A percentile compares a stretch with the other conserved stretches of the same genome.
These are phyloP conservation scores for Veloporphyrellus conicus DNA, from an alignment of 1,284 basidiomycete species.

Conservation along the genomic window DNA sequence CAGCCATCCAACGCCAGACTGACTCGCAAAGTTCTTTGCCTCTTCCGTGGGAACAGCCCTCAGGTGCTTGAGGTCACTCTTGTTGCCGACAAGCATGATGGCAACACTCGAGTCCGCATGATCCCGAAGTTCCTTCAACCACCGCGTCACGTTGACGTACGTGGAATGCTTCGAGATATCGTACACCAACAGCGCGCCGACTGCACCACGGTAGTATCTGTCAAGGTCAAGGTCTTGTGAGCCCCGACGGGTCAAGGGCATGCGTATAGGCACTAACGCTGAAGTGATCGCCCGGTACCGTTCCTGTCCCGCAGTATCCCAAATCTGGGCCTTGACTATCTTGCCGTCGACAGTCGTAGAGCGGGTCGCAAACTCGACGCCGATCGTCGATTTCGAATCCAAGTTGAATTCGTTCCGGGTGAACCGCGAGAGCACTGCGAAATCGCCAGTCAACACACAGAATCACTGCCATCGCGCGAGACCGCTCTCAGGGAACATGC, in stretches of 20 bases:
- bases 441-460: slow-evolving; percentile 11
- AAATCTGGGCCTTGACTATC: slow-evolving; percentile 98
- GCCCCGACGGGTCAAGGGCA: slow-evolving; percentile 5
- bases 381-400: slow-evolving; percentile 98
- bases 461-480: neutral
- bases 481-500: neutral
- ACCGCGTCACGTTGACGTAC: slow-evolving; percentile 93
- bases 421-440: slow-evolving; percentile 84
- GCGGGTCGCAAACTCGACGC: slow-evolving; percentile 97
- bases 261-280: slow-evolving; percentile 55
- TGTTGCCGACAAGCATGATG: slow-evolving; percentile 94
- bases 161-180: slow-evolving; percentile 95
- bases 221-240: slow-evolving; percentile 1
- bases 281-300: slow-evolving; percentile 99
- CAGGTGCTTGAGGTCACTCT: slow-evolving; percentile 97
- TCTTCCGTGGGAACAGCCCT: slow-evolving; percentile 95
- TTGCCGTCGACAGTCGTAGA: slow-evolving; percentile 94
- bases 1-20: slow-evolving; percentile 33
- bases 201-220: slow-evolving; percentile 97
- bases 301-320: slow-evolving; percentile 99
- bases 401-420: slow-evolving; percentile 99
- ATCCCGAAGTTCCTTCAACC: slow-evolving; percentile 97
- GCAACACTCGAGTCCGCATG: slow-evolving; percentile 92
- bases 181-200: slow-evolving; percentile 88
- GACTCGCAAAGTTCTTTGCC: slow-evolving; percentile 81